These are phyloP conservation scores for Ophiosphaerella korrae DNA, from an alignment of 2,329 filamentous ascomycete genomes.

Conservation along the genomic window DNA sequence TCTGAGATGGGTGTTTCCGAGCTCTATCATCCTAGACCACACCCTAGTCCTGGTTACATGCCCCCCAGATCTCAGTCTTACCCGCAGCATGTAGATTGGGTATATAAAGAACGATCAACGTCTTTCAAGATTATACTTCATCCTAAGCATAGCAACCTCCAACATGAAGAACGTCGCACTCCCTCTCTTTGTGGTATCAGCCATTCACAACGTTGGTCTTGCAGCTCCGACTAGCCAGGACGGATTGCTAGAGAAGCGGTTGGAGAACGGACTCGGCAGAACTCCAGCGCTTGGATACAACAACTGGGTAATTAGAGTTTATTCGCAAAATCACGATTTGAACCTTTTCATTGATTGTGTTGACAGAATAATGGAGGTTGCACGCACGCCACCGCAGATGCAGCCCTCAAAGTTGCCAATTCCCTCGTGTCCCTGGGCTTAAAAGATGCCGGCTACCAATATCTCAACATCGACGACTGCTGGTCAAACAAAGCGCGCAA, in stretches of 20 bases:
- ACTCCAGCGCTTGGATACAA: slow-evolving; percentile 18
- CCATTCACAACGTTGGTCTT: neutral
- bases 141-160: neutral
- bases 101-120: neutral
- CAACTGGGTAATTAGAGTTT: slow-evolving; percentile 9
- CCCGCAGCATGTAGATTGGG: neutral
- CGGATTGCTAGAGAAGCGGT: slow-evolving; percentile 1
- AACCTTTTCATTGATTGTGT: neutral
- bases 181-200: slow-evolving; percentile 1
- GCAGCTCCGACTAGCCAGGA: slow-evolving; percentile 1
- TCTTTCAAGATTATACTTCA: neutral
- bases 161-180: slow-evolving; percentile 4
- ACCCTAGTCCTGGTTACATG: neutral
- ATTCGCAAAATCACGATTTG: neutral
- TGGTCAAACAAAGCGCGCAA: slow-evolving; percentile 55
- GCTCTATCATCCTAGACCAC: neutral
- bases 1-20: neutral
- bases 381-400: slow-evolving; percentile 7
- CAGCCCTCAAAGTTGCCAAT: slow-evolving; percentile 8
- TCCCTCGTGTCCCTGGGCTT: slow-evolving; percentile 11
- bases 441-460: slow-evolving; percentile 59
- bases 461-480: slow-evolving; percentile 66
- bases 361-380: slow-evolving; percentile 9
- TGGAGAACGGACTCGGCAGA: slow-evolving; percentile 14
- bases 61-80: neutral